Evolutionary conservation across 1,139 yeast species (phyloP), one percentile per base, ranked within the genome.

Genomic region (Kodamaea arcana): DNA sequence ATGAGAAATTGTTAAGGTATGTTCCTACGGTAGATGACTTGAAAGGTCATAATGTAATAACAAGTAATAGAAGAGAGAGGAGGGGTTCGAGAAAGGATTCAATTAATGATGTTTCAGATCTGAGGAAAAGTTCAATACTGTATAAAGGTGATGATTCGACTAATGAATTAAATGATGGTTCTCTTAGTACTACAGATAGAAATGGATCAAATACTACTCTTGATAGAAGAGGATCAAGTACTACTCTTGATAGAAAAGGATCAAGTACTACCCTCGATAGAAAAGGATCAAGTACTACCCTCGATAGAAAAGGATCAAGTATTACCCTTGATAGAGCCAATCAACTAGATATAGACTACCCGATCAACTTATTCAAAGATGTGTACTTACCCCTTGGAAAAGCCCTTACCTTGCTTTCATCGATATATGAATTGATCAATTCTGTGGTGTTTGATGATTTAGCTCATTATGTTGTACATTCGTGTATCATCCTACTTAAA

Each of bases 401-500:
- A 38, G 82, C 95, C 0, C 62, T 88, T 28, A 72, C 84, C 0
- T 61, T 90, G 12, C 62, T 90, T 24, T 81, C 90, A 16, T 84
- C 79, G 50, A 82, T 90, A 15, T 85, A 87, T 52, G 94, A 86
- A 50, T 65, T 88, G 46, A 75, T 90, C 17, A 80, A 82, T 44
- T 77, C 83, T 1, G 65, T 75, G 8, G 85, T 88, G 1, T 90
- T 90, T 60, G 95, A 88, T 51, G 95, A 87, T 51, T 60, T 90
- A 43, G 95, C 97, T 0, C 95, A 88, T 54, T 78, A 83, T 36
- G 80, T 87, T 38, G 86, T 90, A 4, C 95, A 86, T 51, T 76
- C 83, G 31, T 83, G 94, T 47, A 72, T 90, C 26, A 55, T 62
- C 27, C 34, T 83, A 78, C 21, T 69, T 72, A 54, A 73, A 63